Evolutionary conservation across 805 yeast species (phyloP).

Genomic region (Kodamaea nitidulidarum): DNA sequence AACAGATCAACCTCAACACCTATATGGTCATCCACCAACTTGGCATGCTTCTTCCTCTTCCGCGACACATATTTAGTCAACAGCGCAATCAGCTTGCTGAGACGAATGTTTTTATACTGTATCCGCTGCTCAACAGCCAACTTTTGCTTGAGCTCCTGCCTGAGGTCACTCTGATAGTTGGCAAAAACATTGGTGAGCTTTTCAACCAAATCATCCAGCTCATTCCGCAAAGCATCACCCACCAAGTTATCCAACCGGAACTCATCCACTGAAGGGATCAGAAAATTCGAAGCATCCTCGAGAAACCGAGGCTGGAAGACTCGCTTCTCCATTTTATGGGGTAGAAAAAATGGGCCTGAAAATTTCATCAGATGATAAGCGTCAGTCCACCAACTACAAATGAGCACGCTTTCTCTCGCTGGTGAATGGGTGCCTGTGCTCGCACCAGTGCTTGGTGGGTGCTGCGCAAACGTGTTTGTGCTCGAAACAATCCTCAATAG

Average conservation of each 20-base stretch:
- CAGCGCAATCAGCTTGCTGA: constrained; percentile 26
- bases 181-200: constrained; percentile 24
- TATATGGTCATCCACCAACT: constrained; percentile 2
- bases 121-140: constrained; percentile 37
- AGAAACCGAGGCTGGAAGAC: constrained; percentile 8
- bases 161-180: constrained; percentile 35
- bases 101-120: constrained; percentile 36
- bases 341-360: constrained; percentile 3
- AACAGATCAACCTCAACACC: constrained; percentile 10
- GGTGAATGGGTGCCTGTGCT: constrained; percentile 9
- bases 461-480: constrained; percentile 66
- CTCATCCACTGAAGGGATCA: constrained; percentile 26
- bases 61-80: constrained; percentile 13
- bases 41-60: constrained; percentile 6
- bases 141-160: constrained; percentile 29
- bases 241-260: constrained; percentile 32
- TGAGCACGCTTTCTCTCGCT: neutral
- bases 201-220: constrained; percentile 27
- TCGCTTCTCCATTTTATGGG: constrained; percentile 8
- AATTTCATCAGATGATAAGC: constrained; percentile 4
- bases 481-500: constrained; percentile 48
- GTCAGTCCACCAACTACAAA: constrained; percentile 1
- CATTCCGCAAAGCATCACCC: constrained; percentile 19
- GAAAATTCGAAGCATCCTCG: neutral
- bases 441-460: constrained; percentile 59